Percentiles rank a stretch among this genome's conserved stretches.
phyloP scores from a whole-genome alignment of 768 basidiomycete genomes.

The Pleurotus tuoliensis region DNA sequence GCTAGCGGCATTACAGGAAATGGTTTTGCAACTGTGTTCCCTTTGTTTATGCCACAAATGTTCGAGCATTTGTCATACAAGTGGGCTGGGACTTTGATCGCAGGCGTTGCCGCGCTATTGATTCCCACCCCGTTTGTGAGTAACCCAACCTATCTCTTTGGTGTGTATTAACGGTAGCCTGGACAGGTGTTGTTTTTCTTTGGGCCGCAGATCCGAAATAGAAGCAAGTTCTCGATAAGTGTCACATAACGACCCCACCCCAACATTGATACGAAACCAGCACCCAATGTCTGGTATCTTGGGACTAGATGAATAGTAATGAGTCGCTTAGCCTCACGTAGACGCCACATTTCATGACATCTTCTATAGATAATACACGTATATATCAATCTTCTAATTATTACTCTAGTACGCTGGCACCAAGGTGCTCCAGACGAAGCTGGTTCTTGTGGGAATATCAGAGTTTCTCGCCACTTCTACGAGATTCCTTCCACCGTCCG shows the following conservation, averaged over 20 bases:
- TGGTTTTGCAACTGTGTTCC: constrained; percentile 43
- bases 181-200: constrained; percentile 24
- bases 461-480: constrained; percentile 48
- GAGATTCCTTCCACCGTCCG: constrained; percentile 46
- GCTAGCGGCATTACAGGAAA: constrained; percentile 29
- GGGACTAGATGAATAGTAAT: too few relatives aligned
- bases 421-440: constrained; percentile 43
- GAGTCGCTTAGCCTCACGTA: too few relatives aligned
- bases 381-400: background rate
- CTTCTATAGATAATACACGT: too few relatives aligned
- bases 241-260: constrained; percentile 1
- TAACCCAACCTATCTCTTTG: background rate
- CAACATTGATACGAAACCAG: too few relatives aligned
- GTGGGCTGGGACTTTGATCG: constrained; percentile 54
- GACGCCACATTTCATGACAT: too few relatives aligned
- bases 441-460: constrained; percentile 44
- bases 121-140: constrained; percentile 48
- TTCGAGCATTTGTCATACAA: constrained; percentile 45
- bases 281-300: too few relatives aligned
- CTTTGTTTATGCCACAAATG: constrained; percentile 56
- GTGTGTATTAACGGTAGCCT: background rate
- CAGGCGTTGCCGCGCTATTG: constrained; percentile 41
- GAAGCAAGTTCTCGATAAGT: constrained; percentile 20
- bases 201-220: constrained; percentile 23
- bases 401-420: background rate